Conservation (phyloP, 2,329 filamentous ascomycete species). For the Botryotinia calthae region DNA sequence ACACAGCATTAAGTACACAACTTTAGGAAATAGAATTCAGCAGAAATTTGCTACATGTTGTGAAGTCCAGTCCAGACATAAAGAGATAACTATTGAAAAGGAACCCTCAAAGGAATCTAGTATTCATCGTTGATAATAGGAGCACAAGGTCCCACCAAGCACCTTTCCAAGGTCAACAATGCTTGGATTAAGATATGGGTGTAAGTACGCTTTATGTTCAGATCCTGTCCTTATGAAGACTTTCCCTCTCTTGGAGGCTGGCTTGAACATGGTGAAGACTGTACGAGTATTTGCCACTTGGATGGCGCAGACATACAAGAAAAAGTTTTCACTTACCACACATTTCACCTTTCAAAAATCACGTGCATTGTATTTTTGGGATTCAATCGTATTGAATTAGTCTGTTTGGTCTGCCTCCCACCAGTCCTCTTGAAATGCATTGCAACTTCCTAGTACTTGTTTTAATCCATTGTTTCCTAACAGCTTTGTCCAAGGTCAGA, state of each 20-base stretch:
- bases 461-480: background rate
- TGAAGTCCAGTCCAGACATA: fast-evolving
- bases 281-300: background rate
- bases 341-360: background rate
- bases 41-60: background rate
- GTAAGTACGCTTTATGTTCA: background rate
- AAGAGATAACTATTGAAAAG: background rate
- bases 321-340: background rate
- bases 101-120: fast-evolving
- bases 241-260: fast-evolving
- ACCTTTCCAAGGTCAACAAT: background rate
- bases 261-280: background rate
- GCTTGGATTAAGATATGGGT: background rate
- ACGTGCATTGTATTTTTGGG: background rate
- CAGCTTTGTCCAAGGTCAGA: fast-evolving
- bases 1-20: background rate
- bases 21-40: too few relatives aligned
- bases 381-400: background rate
- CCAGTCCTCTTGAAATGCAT: background rate
- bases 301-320: background rate
- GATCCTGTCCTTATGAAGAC: background rate
- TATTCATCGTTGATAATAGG: background rate
- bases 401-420: fast-evolving
- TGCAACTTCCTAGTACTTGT: background rate
- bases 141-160: fast-evolving